A percentile compares a stretch with the other conserved stretches of the same genome.
Evolutionary conservation across 2,329 filamentous ascomycete species (phyloP).

Genomic region (Alternaria triticina): DNA sequence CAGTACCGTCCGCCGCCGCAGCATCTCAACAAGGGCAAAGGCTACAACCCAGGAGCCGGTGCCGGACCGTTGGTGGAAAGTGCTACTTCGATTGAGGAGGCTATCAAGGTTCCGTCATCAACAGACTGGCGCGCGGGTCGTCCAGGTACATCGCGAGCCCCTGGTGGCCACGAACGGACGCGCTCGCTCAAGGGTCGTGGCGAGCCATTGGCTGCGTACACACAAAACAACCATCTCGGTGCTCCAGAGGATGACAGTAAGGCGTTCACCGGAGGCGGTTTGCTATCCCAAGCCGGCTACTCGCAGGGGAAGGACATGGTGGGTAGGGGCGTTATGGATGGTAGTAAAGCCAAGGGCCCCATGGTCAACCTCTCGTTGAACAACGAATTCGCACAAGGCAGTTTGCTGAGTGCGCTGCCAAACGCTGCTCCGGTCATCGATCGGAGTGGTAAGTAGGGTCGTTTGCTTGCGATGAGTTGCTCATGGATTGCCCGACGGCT

Average conservation of each 20-base stretch:
- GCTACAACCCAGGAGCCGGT: conserved; percentile 48
- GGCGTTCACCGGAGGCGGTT: conserved; percentile 54
- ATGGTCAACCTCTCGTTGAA: conserved; percentile 53
- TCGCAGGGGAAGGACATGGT: conserved; percentile 47
- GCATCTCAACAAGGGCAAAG: conserved; percentile 62
- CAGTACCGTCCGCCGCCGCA: conserved; percentile 69
- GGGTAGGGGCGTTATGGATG: conserved; percentile 56
- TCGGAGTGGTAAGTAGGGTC: conserved; percentile 35
- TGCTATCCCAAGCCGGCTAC: conserved; percentile 50
- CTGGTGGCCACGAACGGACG: conserved; percentile 40
- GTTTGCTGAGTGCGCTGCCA: conserved; percentile 55
- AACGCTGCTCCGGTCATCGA: conserved; percentile 48
- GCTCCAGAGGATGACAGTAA: conserved; percentile 41
- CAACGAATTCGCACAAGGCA: conserved; percentile 54
- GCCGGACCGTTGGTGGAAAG: conserved; percentile 54
- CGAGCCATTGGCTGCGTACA: conserved; percentile 41
- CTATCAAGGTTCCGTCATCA: conserved; percentile 51
- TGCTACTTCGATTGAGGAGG: conserved; percentile 53
- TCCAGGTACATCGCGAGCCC: conserved; percentile 29
- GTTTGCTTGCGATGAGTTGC: background rate
- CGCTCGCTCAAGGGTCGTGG: conserved; percentile 44
- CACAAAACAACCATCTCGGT: conserved; percentile 41
- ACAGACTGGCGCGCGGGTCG: conserved; percentile 53
- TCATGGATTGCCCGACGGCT: background rate
- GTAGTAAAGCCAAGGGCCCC: conserved; percentile 52